Evolutionary conservation across 805 yeast genomes (phyloP).

Genomic region (Lipomyces chichibuensis): DNA sequence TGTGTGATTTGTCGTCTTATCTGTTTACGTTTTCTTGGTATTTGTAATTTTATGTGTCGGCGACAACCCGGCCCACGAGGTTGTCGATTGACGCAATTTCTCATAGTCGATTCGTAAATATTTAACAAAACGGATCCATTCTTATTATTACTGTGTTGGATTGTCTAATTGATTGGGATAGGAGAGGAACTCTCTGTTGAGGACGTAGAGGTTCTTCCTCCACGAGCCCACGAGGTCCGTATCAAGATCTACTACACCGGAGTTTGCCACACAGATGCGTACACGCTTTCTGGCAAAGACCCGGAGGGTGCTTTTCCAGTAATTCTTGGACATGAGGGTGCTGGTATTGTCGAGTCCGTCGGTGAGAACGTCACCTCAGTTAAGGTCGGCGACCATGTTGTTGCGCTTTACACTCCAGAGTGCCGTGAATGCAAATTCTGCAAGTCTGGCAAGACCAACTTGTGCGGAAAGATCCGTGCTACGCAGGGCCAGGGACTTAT

Average conservation of each 20-base stretch:
- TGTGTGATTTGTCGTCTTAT: conserved; percentile 41
- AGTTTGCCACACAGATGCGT: conserved; percentile 98
- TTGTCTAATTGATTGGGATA: conserved; percentile 3
- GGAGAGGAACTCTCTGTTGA: conserved; percentile 70
- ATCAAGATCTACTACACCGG: conserved; percentile 86
- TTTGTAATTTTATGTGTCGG: neutral
- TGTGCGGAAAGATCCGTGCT: conserved; percentile 93
- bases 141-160: neutral
- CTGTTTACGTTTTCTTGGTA: neutral
- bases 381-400: conserved; percentile 90
- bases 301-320: conserved; percentile 97
- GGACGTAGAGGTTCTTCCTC: conserved; percentile 87
- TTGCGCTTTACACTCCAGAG: conserved; percentile 95
- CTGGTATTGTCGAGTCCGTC: conserved; percentile 91
- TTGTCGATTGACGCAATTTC: neutral
- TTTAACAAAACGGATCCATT: neutral
- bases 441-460: conserved; percentile 90
- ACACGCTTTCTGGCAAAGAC: conserved; percentile 90
- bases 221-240: conserved; percentile 96
- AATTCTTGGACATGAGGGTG: conserved; percentile 95
- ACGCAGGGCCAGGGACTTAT: conserved; percentile 98
- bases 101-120: neutral
- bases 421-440: conserved; percentile 95
- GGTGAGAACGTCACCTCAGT: conserved; percentile 94
- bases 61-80: neutral